Base-by-base conservation (phyloP, 768 basidiomycete genomes). In the Lactarius evosmus region DNA sequence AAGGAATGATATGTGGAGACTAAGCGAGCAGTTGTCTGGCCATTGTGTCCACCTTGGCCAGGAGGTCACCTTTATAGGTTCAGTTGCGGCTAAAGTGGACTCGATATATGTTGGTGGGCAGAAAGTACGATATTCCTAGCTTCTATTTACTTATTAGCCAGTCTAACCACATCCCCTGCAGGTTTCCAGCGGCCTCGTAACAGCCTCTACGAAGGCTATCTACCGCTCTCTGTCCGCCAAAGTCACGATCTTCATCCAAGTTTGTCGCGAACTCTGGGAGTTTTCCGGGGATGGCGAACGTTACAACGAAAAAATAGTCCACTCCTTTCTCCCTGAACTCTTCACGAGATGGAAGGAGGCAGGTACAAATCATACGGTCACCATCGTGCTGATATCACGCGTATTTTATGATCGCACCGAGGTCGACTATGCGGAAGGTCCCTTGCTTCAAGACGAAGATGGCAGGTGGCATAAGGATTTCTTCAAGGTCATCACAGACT, bases 241-340 rank as follows among this genome's bases (percentile, higher is more conserved):
- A 71, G 83, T 89, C 38, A 97, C 92, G 22, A 88, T 98, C 61
- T 96, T 97, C 74, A 93, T 99, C 54, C 95, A 98, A 79, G 90
- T 99, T 17, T 96, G 94, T 73, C 85, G 88, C 54, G 97, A 98
- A 72, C 84, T 97, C 60, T 98, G 93, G 93, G 92, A 97, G 70
- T 98, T 98, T 72, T 84, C 95, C 27, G 94, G 92, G 38, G 97
- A 98, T 66, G 97, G 97, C 27, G 95, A 97, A 74, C 85, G 95
- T 6, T 94, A 89, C 75, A 89, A 93, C 72, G 97, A 98, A 74
- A 98, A 98, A 77, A 91, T 96, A n/a, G 89, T 96, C 2, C 95
- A 98, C 72, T 93, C 95, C 3, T 98, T 98, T 77, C 84, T 99
- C 8, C 95, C 96, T 1, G 83, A 89, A 16, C 82, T 98, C 4